Evolutionary conservation across 352 stramenopile genomes (phyloP), one percentile per base, ranked within the genome.

Genomic region (Phytopythium oedochilum): DNA sequence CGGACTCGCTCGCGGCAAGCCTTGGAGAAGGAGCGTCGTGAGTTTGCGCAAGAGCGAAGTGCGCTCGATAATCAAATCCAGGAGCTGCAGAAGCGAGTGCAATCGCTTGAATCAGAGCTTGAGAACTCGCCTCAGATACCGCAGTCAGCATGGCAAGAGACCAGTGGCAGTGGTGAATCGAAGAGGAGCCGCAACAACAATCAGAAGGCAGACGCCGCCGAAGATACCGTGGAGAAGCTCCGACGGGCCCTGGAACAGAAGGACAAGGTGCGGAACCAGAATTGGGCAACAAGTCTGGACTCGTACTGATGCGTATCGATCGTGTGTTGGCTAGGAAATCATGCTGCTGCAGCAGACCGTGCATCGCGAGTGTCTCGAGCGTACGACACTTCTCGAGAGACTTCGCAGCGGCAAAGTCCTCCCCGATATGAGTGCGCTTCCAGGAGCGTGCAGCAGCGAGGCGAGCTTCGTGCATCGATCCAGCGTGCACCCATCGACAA

Each of bases 351-450:
- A 92, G 49, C 79, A 89, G 35, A 94, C 83, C 1, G 83, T 94
- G 55, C 82, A 94, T 64, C 75, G 80, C 8, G 83, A 94, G 61
- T 92, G 83, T 47, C 63, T 94, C 26, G 83, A 94, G 60, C 73
- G 83, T 15, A 94, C 82, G 5, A 88, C 81, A 20, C 55, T 93
- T 12, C 59, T 93, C 2, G 78, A 93, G 57, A 77, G 75, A 57
- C 85, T 93, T 66, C 68, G 78, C 38, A 78, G 75, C 36, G 71
- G 68, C 15, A 91, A 88, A 40, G 67, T 91, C 32, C 58, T 89
- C 18, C 83, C 79, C 20, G 83, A 91, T 35, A 54, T 77, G 35
- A 48, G 25, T 20, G 51, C 61, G 25, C 15, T 43, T 38, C 26
- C 57, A 20, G 25, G 20, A 17, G 26, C 46, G 28, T 25, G 15